These are phyloP conservation scores for Dendrostoma leiphaemia DNA, from an alignment of 2,329 filamentous ascomycete species.

Conservation along the genomic window DNA sequence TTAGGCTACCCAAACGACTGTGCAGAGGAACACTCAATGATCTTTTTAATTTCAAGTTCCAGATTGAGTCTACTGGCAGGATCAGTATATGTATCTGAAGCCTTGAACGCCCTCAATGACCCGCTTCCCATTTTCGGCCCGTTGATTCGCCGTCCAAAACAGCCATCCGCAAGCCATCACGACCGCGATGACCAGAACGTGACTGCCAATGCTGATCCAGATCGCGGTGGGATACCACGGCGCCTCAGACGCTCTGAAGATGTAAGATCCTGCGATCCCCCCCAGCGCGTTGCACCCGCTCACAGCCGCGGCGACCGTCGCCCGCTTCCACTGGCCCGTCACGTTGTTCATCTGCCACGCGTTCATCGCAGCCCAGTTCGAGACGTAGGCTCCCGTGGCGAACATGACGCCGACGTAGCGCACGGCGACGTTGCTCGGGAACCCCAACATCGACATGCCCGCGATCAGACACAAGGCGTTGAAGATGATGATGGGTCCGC, in stretches of 20 bases:
- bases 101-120: constrained; percentile 18
- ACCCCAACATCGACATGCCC: constrained; percentile 66
- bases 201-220: constrained; percentile 18
- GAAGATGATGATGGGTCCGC: constrained; percentile 63
- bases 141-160: constrained; percentile 16
- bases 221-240: constrained; percentile 18
- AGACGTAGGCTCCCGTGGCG: constrained; percentile 66
- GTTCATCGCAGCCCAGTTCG: constrained; percentile 67
- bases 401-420: constrained; percentile 65
- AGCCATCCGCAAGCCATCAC: constrained; percentile 5
- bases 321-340: constrained; percentile 20
- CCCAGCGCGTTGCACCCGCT: constrained; percentile 20
- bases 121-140: constrained; percentile 4
- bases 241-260: constrained; percentile 12
- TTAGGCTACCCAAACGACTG: too few relatives aligned
- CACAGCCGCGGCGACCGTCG: constrained; percentile 16
- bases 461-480: constrained; percentile 60
- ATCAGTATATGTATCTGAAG: constrained; percentile 17
- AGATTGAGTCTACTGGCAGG: too few relatives aligned
- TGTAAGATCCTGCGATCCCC: constrained; percentile 18
- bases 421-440: constrained; percentile 55
- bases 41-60: too few relatives aligned
- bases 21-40: too few relatives aligned
- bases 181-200: constrained; percentile 15
- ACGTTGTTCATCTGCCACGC: constrained; percentile 64